Percentiles rank a stretch among this genome's conserved stretches.
phyloP scores from a whole-genome alignment of 2,329 filamentous ascomycete species.

The Fusarium cicatricum region DNA sequence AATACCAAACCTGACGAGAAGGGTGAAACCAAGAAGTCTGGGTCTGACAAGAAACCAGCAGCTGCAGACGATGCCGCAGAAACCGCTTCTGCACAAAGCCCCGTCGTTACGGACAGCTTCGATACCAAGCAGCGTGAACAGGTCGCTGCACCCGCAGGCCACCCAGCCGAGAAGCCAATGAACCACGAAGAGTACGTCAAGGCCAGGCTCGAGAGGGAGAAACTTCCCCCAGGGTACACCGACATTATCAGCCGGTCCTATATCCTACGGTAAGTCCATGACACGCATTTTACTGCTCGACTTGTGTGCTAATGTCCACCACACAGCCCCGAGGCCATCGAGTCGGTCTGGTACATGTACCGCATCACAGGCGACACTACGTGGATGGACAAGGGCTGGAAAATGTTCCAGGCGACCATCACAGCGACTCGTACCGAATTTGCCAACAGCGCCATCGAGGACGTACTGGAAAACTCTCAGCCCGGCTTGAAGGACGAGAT shows the following conservation, averaged over 20 bases:
- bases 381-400: constrained; percentile 86
- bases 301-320: constrained; percentile 13
- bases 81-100: constrained; percentile 1
- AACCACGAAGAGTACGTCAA: constrained; percentile 64
- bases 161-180: constrained; percentile 47
- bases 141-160: constrained; percentile 2
- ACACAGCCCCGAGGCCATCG: constrained; percentile 80
- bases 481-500: constrained; percentile 66
- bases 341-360: constrained; percentile 90
- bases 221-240: constrained; percentile 61
- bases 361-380: constrained; percentile 80
- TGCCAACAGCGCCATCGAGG: constrained; percentile 74
- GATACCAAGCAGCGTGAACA: constrained; percentile 17
- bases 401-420: constrained; percentile 80
- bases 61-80: constrained; percentile 9
- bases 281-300: constrained; percentile 14
- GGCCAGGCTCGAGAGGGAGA: constrained; percentile 53
- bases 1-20: constrained; percentile 9
- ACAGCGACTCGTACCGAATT: constrained; percentile 70
- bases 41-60: constrained; percentile 17
- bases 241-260: constrained; percentile 59
- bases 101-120: constrained; percentile 21
- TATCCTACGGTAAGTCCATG: constrained; percentile 64
- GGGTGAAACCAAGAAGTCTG: constrained; percentile 5
- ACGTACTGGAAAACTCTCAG: constrained; percentile 60